Base-by-base conservation (phyloP, 192 early-diverging fungal species). In the Coemansia nantahalensis region DNA sequence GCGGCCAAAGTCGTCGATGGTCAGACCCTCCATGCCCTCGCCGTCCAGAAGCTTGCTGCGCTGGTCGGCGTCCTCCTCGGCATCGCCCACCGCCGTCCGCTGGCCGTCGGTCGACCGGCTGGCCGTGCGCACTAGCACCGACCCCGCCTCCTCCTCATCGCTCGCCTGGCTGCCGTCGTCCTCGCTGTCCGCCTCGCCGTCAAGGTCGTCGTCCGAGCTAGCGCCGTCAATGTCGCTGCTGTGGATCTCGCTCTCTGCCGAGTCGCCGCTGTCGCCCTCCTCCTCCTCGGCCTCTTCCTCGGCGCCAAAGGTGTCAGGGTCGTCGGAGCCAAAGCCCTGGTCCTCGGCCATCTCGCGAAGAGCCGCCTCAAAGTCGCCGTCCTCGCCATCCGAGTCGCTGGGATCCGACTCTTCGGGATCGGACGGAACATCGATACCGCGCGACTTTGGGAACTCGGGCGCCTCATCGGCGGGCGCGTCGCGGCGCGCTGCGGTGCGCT, bases 201-300 rank as follows among this genome's bases (percentile, higher is more conserved):
- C 59, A 9, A 79, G 73, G 14, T 77, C 76, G 15, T 81, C 79
- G 5, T 70, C 67, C 10, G 78, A 67, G 59, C 75, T 78, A 14
- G 78, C 79, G 12, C 75, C 79, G 26, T 78, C 77, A 53, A 79
- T 71, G 38, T 79, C 78, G 39, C 72, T 66, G 40, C 68, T 78
- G 22, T 39, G 54, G 35, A 64, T 56, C 13, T 65, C 60, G 28
- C 46, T 68, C 28, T 51, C 71, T 8, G 65, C 60, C 26, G n/a
- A n/a, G n/a, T n/a, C n/a, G n/a, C n/a, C n/a, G 51, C 39, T 38
- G 3, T 36, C 40, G 4, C 42, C 43, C 14, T 63, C 59, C 9
- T 75, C 65, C 14, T 61, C 68, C 13, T 57, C 66, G 22, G 72
- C 59, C 19, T 56, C 63, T 14, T 54, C 54, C 46, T 82, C 75